Percentiles rank a stretch among this genome's conserved stretches.
These are phyloP conservation scores for Trichoderma sp. DNA, from an alignment of 2,329 filamentous ascomycete species.

Conservation along the genomic window DNA sequence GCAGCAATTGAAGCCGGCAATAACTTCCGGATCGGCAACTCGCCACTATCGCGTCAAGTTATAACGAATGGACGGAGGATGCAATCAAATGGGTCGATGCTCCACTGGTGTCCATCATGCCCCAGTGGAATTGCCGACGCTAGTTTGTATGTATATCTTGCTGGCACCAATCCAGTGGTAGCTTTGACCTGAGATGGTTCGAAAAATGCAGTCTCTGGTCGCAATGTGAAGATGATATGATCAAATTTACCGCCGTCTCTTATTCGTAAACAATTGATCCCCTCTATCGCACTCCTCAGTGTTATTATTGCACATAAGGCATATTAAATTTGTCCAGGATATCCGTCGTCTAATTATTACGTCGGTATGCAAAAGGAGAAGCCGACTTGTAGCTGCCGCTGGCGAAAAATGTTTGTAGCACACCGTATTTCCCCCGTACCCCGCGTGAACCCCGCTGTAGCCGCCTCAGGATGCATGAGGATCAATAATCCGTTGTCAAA, in stretches of 20 bases:
- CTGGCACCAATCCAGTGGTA: not conserved
- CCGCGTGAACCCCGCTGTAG: not conserved
- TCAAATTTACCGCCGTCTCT: not conserved
- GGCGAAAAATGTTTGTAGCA: not conserved
- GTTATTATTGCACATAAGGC: too few relatives aligned
- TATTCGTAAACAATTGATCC: not conserved
- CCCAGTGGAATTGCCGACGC: not conserved
- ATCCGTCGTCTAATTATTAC: not conserved
- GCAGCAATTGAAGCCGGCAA: not conserved
- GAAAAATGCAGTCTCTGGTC: not conserved
- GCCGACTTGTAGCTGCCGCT: not conserved
- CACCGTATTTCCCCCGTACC: not conserved
- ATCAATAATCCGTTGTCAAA: not conserved
- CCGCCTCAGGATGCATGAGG: not conserved
- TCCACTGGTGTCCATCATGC: not conserved
- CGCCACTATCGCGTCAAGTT: not conserved
- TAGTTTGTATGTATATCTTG: not conserved
- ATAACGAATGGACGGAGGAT: not conserved
- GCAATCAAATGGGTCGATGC: conserved; percentile 6
- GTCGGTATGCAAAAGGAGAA: not conserved
- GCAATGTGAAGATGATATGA: not conserved
- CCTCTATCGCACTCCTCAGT: not conserved
- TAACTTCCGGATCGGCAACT: conserved; percentile 10
- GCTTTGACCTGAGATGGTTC: not conserved
- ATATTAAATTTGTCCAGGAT: not conserved